Base-by-base conservation (phyloP, 2,329 filamentous ascomycete species). In the Penicillium fuscoglaucum region DNA sequence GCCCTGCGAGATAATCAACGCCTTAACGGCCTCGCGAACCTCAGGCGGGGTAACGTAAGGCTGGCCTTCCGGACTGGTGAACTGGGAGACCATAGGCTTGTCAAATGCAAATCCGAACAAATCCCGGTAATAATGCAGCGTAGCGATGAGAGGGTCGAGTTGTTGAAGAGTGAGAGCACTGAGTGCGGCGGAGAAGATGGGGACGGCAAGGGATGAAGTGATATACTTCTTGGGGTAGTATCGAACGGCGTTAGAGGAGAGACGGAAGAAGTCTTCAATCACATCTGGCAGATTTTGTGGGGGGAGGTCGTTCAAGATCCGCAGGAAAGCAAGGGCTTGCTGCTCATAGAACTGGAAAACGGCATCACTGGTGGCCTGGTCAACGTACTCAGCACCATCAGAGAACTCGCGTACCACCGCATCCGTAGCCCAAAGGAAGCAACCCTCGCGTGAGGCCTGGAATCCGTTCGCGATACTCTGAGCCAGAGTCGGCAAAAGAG, bases 371-470 rank as follows among this genome's bases (percentile, higher is more conserved):
- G 91, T 96, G n/a, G 84, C 80, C 51, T 88, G 83, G 55, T 93
- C 89, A 21, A 98, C 90, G 60, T 90, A 86, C 66, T 96, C 92
- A 43, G 90, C 86, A 43, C 93, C 92, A 67, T 96, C 91, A 0
- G 91, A 95, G 72, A 98, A 99, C 74, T 99, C 95, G 59, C 95
- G 89, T 31, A 99, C 84, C 62, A 99, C 96, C 9, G 93, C 91
- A 64, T 93, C 90, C 2, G 93, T 97, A 1, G 95, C 93, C 95
- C 95, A 99, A n/a, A 99, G 82, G 82, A 99, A 99, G 74, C 93
- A 97, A 13, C 95, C 95, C 76, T 99, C 93, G 60, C 88, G 86
- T 12, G 93, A 97, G 19, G 85, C 83, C 55, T 89, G 84, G 73
- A 99, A 99, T 5, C 93, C 93, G 62, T 83, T 84, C 1, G 91